phyloP scores from a whole-genome alignment of 2,329 filamentous ascomycete genomes.

The Penicillium sp. region DNA sequence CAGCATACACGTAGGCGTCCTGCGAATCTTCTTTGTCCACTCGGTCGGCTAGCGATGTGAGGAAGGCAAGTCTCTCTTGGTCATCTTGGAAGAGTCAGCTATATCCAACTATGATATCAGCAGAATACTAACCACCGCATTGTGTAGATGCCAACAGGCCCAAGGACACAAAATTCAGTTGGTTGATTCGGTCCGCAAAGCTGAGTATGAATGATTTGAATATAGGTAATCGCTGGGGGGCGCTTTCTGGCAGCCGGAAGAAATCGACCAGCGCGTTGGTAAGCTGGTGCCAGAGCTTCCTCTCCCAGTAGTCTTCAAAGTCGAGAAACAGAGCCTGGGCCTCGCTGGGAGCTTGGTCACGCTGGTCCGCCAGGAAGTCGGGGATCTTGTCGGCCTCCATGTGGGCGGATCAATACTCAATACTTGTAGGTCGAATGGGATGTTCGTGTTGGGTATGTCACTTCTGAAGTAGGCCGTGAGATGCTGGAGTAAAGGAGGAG shows the following conservation, averaged over 20 bases:
- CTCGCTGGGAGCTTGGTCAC: slow-evolving; percentile 80
- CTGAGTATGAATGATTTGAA: slow-evolving; percentile 94
- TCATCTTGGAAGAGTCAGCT: slow-evolving; percentile 59
- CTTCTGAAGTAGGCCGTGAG: not conserved
- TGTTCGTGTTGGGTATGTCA: not conserved
- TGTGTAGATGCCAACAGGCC: slow-evolving; percentile 82
- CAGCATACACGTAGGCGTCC: slow-evolving; percentile 93
- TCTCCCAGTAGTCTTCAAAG: slow-evolving; percentile 97
- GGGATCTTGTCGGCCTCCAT: slow-evolving; percentile 88
- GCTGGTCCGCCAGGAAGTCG: slow-evolving; percentile 87
- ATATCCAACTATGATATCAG: not conserved
- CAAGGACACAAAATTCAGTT: slow-evolving; percentile 90
- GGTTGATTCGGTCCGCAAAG: slow-evolving; percentile 98
- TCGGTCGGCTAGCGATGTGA: slow-evolving; percentile 76
- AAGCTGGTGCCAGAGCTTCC: slow-evolving; percentile 98
- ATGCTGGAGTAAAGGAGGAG: not conserved
- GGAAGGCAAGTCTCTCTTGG: slow-evolving; percentile 78
- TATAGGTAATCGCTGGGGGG: slow-evolving; percentile 77
- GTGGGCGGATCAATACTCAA: slow-evolving; percentile 19
- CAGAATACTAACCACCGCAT: slow-evolving; percentile 47
- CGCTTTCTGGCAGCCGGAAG: slow-evolving; percentile 79
- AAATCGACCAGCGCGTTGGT: slow-evolving; percentile 84
- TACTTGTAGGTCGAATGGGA: not conserved
- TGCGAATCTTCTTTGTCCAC: slow-evolving; percentile 90
- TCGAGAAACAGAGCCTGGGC: slow-evolving; percentile 82